Base-by-base conservation (phyloP, 441 rosid genomes). In the Lepidium campestre region DNA sequence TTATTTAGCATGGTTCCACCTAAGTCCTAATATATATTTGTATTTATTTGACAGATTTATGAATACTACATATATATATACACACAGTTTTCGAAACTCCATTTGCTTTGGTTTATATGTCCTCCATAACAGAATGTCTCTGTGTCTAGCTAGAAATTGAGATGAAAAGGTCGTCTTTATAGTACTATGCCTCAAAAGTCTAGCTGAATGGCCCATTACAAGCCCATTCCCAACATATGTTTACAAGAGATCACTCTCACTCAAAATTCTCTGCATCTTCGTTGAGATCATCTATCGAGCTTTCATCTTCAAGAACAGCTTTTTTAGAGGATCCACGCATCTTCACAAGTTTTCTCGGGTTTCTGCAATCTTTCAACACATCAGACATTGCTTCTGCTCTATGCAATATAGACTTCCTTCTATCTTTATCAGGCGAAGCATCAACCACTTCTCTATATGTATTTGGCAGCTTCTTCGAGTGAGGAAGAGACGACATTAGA, bases 381-480 rank as follows among this genome's bases (percentile, higher is more conserved):
- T 77, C 75, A 74, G 96, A 89, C 90, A 89, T 91, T 20, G 77
- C 86, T 82, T 79, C 86, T 15, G 97, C 95, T 77, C 83, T 93
- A 64, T 62, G 79, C 49, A 93, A 65, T 50, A 87, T 77, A 40
- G 83, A 77, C 65, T 68, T 71, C 75, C 70, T 88, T 75, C 93
- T 81, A 32, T 77, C 86, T 75, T 62, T 68, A 54, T 63, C 65
- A 39, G 50, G 50, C 11, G 75, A 39, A 1, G 72, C 72, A 59
- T 81, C 79, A 11, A 70, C 32, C 17, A 67, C 82, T 49, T 57
- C 76, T 35, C 65, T 54, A 70, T 72, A 79, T 10, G 84, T 78
- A 63, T 82, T 68, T 4, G 91, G 89, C 66, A 87, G 76, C 39
- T 82, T 78, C 17, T 66, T 84, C 49, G 90, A 89, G 74, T 79